Conservation (phyloP, 805 yeast species). For the Metschnikowia borealis region DNA sequence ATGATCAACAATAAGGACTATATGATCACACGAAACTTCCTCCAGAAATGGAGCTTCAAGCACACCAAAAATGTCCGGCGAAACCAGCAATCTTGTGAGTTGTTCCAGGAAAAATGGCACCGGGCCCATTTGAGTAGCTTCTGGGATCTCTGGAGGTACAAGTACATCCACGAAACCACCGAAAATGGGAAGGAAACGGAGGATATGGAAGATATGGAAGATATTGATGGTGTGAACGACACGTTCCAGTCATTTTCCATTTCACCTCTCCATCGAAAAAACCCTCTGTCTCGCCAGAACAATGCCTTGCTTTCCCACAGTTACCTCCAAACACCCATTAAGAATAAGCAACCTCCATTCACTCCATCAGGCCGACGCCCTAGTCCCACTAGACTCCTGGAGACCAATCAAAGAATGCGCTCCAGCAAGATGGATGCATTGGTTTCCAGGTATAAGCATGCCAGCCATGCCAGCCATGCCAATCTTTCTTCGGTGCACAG, state of each 20-base stretch:
- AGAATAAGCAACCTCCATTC: conserved; percentile 23
- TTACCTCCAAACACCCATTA: conserved; percentile 35
- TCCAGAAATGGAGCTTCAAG: conserved; percentile 36
- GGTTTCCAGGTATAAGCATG: conserved; percentile 28
- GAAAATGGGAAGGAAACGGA: conserved; percentile 8
- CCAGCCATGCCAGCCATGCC: conserved; percentile 7
- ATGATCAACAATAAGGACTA: conserved; percentile 27
- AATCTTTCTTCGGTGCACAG: background rate
- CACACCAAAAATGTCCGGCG: conserved; percentile 29
- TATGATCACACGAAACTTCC: conserved; percentile 20
- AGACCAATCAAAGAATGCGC: conserved; percentile 35
- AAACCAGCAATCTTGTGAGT: conserved; percentile 33
- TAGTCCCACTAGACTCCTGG: conserved; percentile 35
- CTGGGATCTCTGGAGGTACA: conserved; percentile 38
- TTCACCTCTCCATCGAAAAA: conserved; percentile 1
- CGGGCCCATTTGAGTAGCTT: conserved; percentile 23
- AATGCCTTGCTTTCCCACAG: conserved; percentile 10
- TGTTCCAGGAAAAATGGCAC: conserved; percentile 33
- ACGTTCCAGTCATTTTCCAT: conserved; percentile 1
- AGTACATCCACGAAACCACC: conserved; percentile 7
- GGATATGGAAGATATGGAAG: conserved; percentile 1
- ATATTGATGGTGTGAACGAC: background rate
- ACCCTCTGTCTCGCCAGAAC: background rate
- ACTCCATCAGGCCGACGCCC: conserved; percentile 20
- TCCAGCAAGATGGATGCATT: conserved; percentile 33